Conservation (phyloP, 2,329 filamentous ascomycete genomes). For the Pseudogymnoascus verrucosus region DNA sequence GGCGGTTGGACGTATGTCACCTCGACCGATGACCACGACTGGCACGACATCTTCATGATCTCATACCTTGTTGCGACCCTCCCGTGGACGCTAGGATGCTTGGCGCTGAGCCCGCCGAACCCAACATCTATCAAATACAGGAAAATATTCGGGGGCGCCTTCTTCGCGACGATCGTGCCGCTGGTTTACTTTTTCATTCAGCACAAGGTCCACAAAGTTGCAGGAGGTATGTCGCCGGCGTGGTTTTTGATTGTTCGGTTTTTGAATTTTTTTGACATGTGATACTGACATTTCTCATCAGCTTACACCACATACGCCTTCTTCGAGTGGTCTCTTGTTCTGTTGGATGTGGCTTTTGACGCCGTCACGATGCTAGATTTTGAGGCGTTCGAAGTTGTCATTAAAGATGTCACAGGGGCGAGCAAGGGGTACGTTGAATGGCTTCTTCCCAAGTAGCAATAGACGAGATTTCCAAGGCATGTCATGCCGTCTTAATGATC, state of each 20-base stretch:
- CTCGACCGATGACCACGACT: slow-evolving; percentile 95
- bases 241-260: slow-evolving; percentile 3
- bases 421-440: slow-evolving; percentile 98
- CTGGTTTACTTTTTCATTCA: slow-evolving; percentile 97
- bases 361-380: slow-evolving; percentile 92
- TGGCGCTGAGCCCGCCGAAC: slow-evolving; percentile 81
- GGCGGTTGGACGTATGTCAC: slow-evolving; percentile 98
- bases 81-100: slow-evolving; percentile 89
- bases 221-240: slow-evolving; percentile 62
- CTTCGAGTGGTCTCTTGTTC: slow-evolving; percentile 92
- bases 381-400: slow-evolving; percentile 73
- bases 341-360: slow-evolving; percentile 95
- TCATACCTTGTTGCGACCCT: slow-evolving; percentile 90
- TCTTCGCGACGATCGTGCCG: slow-evolving; percentile 86
- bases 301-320: slow-evolving; percentile 97
- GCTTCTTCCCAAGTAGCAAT: slow-evolving; percentile 88
- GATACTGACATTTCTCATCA: slow-evolving; percentile 33
- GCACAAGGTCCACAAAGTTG: slow-evolving; percentile 90
- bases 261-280: slow-evolving; percentile 9
- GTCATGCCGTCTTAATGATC: slow-evolving; percentile 19
- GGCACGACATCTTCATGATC: slow-evolving; percentile 99
- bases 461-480: slow-evolving; percentile 35
- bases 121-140: slow-evolving; percentile 76
- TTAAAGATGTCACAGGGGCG: slow-evolving; percentile 80
- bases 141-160: slow-evolving; percentile 72